Percentiles rank a stretch among this genome's conserved stretches.
These are phyloP conservation scores for Eucalyptus shirleyi DNA, from an alignment of 345 rosid genomes.

Conservation along the genomic window DNA sequence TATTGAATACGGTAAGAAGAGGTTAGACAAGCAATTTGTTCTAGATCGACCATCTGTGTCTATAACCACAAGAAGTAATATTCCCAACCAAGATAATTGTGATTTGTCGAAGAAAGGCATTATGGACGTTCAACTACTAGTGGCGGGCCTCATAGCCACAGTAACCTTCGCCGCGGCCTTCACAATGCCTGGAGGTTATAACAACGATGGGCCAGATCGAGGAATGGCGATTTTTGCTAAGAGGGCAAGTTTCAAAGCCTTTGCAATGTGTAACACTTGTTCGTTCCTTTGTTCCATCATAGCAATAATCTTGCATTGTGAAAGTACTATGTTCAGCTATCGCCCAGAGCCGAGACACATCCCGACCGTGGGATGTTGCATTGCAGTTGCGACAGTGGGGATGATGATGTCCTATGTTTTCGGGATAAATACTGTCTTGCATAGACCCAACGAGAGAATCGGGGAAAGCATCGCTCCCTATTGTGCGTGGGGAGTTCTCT, in stretches of 20 bases:
- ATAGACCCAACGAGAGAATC: not conserved
- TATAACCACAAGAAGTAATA: not conserved
- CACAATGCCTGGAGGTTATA: not conserved
- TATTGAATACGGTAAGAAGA: not conserved
- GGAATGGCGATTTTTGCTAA: not conserved
- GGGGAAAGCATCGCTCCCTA: too few relatives aligned
- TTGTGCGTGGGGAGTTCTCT: too few relatives aligned
- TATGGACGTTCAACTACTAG: not conserved
- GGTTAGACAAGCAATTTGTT: not conserved
- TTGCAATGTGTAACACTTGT: not conserved
- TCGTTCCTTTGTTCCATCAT: not conserved
- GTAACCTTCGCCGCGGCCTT: not conserved
- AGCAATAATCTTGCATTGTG: not conserved
- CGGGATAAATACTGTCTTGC: not conserved
- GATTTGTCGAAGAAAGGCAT: not conserved
- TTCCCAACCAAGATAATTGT: not conserved
- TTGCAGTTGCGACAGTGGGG: not conserved
- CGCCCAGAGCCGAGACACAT: not conserved
- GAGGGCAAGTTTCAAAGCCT: not conserved
- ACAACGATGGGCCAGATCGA: not conserved
- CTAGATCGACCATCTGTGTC: not conserved
- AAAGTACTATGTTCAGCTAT: too few relatives aligned
- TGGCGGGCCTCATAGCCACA: not conserved
- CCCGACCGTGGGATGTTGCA: rapidly evolving
- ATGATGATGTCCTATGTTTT: not conserved